phyloP scores from a whole-genome alignment of 78 protist genomes.

The Protostelium mycophagum region DNA sequence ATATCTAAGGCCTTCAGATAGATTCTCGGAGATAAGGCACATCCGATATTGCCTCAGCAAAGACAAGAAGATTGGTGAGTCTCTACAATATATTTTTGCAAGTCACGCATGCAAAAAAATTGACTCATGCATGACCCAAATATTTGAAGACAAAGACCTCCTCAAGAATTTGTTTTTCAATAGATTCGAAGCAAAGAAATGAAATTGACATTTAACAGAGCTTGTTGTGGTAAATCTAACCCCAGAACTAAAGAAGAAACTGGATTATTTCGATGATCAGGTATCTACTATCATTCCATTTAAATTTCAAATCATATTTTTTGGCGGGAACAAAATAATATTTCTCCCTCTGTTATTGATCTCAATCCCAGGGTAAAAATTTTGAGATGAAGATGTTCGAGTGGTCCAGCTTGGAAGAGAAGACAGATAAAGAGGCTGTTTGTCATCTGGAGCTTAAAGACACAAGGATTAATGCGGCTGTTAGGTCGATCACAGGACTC shows the following conservation, averaged over 20 bases:
- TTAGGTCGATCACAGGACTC: background rate
- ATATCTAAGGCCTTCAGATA: background rate
- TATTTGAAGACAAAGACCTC: too few relatives aligned
- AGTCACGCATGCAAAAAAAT: background rate
- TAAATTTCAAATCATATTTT: too few relatives aligned
- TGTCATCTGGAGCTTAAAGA: background rate
- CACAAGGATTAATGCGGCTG: background rate
- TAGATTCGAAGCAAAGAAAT: too few relatives aligned
- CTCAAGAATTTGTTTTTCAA: too few relatives aligned
- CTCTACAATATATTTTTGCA: background rate
- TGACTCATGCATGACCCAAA: too few relatives aligned
- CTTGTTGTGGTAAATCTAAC: background rate
- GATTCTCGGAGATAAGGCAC: background rate
- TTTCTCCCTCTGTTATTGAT: too few relatives aligned
- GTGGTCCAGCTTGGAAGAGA: background rate
- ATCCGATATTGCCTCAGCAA: background rate
- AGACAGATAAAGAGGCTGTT: background rate
- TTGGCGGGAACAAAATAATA: too few relatives aligned
- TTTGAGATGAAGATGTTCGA: background rate
- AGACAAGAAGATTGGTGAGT: background rate
- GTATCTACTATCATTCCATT: background rate
- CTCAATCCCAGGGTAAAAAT: background rate
- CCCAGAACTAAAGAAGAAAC: background rate
- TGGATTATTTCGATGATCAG: background rate
- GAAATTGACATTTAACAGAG: background rate